Conservation (phyloP, 371 early-diverging fungal species). For the Ordospora colligata region DNA sequence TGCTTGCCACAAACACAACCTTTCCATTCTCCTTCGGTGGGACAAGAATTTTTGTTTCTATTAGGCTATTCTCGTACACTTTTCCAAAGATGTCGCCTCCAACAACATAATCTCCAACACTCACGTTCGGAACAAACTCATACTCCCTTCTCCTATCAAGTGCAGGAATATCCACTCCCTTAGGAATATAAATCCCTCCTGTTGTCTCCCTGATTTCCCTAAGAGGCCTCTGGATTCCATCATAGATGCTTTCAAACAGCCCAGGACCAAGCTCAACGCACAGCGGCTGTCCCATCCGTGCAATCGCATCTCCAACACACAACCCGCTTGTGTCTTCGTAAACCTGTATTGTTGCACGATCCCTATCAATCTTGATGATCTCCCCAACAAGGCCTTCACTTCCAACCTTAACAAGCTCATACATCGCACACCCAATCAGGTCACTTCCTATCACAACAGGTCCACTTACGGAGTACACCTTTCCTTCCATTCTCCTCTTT, state of each 20-base stretch:
- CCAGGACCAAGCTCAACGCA: constrained; percentile 98
- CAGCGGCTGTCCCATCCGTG: constrained; percentile 87
- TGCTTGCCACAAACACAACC: constrained; percentile 81
- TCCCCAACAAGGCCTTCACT: constrained; percentile 92
- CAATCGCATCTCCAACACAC: constrained; percentile 93
- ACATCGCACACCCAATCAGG: constrained; percentile 97
- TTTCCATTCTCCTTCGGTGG: constrained; percentile 86
- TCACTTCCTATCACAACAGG: constrained; percentile 96
- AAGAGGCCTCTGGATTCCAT: constrained; percentile 98
- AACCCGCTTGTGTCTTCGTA: constrained; percentile 99
- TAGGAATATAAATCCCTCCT: constrained; percentile 93
- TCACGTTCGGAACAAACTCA: constrained; percentile 78
- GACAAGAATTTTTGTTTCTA: constrained; percentile 76
- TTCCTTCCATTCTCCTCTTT: constrained; percentile 75
- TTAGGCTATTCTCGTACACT: constrained; percentile 87
- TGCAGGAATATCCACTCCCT: constrained; percentile 89
- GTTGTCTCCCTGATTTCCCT: constrained; percentile 82
- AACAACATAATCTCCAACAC: constrained; percentile 85
- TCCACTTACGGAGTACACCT: constrained; percentile 89
- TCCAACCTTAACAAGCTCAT: constrained; percentile 98
- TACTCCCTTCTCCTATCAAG: constrained; percentile 78
- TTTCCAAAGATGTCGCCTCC: constrained; percentile 93
- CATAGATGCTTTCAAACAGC: constrained; percentile 93
- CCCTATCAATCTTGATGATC: constrained; percentile 95
- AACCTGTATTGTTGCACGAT: constrained; percentile 96